Base-by-base conservation (phyloP, 805 yeast species). In the Yarrowia bubula region DNA sequence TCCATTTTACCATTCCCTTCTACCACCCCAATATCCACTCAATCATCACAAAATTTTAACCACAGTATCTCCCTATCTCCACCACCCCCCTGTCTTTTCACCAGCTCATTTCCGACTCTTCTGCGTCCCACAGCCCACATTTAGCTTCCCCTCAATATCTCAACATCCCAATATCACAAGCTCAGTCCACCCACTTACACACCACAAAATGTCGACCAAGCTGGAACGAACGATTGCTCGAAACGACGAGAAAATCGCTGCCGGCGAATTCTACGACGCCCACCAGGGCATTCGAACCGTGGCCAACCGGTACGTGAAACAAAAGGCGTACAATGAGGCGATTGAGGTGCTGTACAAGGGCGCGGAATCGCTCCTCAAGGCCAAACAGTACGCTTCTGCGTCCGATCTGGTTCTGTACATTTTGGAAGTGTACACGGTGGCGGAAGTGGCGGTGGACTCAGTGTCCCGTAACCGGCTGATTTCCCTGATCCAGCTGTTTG, bases 271-370 rank as follows among this genome's bases (percentile, higher is more conserved):
- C 77, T 93, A 93, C 74, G 99, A 95, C 74, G 98, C 98, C 0
- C 97, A 93, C 74, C 98, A 95, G 75, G 92, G 97, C 0, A 81
- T 95, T 61, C 81, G 97, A 72, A 91, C 98, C 6, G 89, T 93
- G 64, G 89, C 90, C 46, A 92, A 92, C 69, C 81, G 99, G 73
- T 88, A 89, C 72, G 87, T 89, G 47, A 84, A 89, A 68, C 73
- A 86, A 28, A 84, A 85, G 67, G 84, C 87, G 66, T 90, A 82
- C 73, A 78, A 76, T 2, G 87, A 88, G 43, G 96, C 98, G 9
- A 81, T 85, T 61, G 92, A 89, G 57, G 77, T 92, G 65, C 80
- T 93, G 37, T 84, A 84, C 70, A 85, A 86, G 69, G 92, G 93
- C 46, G 83, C 96, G 0, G 77, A 84, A 67, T 84, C 87, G 18